A percentile compares a stretch with the other conserved stretches of the same genome.
These are phyloP conservation scores for Rubia balearica DNA, from an alignment of 305 asterid species.

Conservation along the genomic window DNA sequence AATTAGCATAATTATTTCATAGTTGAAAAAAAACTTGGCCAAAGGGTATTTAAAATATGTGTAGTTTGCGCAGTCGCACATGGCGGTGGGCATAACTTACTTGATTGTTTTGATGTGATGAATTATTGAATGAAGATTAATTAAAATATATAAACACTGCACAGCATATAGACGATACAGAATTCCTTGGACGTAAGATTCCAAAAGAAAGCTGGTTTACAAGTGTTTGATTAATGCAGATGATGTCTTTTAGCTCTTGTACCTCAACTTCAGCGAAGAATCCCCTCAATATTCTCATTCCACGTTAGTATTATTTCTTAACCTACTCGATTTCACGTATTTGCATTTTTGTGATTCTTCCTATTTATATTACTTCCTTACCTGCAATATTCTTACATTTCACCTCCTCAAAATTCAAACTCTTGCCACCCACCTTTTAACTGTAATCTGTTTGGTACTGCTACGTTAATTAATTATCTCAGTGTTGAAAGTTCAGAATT, in stretches of 20 bases:
- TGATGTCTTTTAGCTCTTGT: slow-evolving; percentile 48
- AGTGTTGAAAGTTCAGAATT: too few relatives aligned
- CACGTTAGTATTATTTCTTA: slow-evolving; percentile 18
- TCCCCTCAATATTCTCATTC: slow-evolving; percentile 34
- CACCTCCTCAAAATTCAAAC: slow-evolving; percentile 4
- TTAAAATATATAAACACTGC: not conserved
- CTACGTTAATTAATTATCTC: too few relatives aligned
- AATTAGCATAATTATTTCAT: too few relatives aligned
- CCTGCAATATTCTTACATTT: slow-evolving; percentile 2
- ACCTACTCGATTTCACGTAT: slow-evolving; percentile 37
- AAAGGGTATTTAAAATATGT: too few relatives aligned
- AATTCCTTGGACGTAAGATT: slow-evolving; percentile 30
- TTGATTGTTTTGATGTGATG: not conserved
- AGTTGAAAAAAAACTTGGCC: too few relatives aligned
- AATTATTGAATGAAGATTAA: not conserved
- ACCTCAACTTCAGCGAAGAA: slow-evolving; percentile 27
- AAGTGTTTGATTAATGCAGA: slow-evolving; percentile 15
- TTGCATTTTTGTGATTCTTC: slow-evolving; percentile 48
- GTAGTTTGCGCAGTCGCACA: not conserved
- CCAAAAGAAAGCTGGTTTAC: slow-evolving; percentile 28
- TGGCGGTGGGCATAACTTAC: not conserved
- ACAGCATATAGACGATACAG: slow-evolving; percentile 16
- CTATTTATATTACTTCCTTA: not conserved
- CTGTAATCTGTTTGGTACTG: too few relatives aligned
- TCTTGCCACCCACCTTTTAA: not conserved